phyloP scores from a whole-genome alignment of 2,329 filamentous ascomycete genomes.

The Sarocladium brachiariae region DNA sequence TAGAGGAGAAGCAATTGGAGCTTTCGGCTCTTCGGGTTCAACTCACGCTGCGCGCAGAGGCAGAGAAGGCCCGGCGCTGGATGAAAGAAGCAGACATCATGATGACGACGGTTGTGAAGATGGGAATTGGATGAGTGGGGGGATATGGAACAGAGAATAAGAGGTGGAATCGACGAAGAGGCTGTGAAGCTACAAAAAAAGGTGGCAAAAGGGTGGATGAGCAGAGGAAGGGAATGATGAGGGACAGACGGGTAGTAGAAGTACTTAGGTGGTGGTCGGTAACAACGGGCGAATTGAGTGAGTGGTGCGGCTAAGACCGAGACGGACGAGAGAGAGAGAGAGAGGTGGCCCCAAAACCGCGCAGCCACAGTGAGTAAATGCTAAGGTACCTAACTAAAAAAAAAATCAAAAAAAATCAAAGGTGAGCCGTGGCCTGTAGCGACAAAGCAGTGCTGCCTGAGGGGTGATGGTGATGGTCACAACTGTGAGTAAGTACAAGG shows the following conservation, averaged over 20 bases:
- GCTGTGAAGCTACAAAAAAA: neutral
- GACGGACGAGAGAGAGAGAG: neutral
- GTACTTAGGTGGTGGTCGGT: no score
- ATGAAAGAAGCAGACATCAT: conserved; percentile 71
- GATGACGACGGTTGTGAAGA: conserved; percentile 21
- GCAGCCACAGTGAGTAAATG: neutral
- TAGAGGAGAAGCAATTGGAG: neutral
- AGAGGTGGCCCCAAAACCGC: neutral
- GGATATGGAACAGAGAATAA: neutral
- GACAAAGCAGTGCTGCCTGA: no score
- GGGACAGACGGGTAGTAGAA: no score
- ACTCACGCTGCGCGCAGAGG: conserved; percentile 68
- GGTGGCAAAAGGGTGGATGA: conserved; percentile 8
- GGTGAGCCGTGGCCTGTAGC: no score
- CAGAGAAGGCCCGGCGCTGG: conserved; percentile 77
- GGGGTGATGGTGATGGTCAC: no score
- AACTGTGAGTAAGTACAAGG: no score
- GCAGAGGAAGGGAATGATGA: neutral
- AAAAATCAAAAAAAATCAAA: no score
- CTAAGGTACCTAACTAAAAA: no score
- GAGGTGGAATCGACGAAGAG: conserved; percentile 3
- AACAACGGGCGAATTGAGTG: no score
- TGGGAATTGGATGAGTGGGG: conserved; percentile 14
- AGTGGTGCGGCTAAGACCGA: no score
- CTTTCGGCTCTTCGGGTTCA: no score